Evolutionary conservation across 768 basidiomycete genomes (phyloP).

Genomic region (Ephemerocybe angulata): DNA sequence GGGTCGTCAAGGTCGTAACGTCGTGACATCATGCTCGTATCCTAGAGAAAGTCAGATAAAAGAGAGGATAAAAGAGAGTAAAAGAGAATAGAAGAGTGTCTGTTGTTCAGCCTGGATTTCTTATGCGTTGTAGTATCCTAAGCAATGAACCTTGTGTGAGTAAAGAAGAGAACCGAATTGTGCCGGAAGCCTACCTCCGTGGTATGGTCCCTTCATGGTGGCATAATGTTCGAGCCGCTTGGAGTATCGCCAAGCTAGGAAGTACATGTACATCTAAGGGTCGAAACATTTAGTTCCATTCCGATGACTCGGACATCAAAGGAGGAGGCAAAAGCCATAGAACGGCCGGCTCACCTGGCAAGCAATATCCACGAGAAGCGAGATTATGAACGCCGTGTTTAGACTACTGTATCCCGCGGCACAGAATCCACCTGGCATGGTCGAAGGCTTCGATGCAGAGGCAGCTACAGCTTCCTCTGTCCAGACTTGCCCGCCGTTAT

Average conservation of each 20-base stretch:
- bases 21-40: constrained; percentile 24
- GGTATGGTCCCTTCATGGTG: constrained; percentile 58
- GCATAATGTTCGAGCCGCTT: constrained; percentile 67
- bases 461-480: constrained; percentile 36
- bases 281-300: constrained; percentile 15
- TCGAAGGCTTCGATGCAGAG: constrained; percentile 45
- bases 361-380: constrained; percentile 58
- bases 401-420: constrained; percentile 54
- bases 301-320: constrained; percentile 15
- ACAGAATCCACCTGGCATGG: constrained; percentile 58
- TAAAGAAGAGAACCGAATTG: constrained; percentile 13
- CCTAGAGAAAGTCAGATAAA: constrained; percentile 17
- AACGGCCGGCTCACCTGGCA: constrained; percentile 52
- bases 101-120: constrained; percentile 10
- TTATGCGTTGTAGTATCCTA: constrained; percentile 55
- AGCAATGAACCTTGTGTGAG: constrained; percentile 21
- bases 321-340: constrained; percentile 16
- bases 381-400: constrained; percentile 62
- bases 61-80: constrained; percentile 26
- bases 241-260: constrained; percentile 71
- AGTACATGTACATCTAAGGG: constrained; percentile 68
- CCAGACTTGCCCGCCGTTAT: constrained; percentile 67
- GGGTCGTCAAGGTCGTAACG: constrained; percentile 13
- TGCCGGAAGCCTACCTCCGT: constrained; percentile 44
- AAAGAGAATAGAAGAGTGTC: constrained; percentile 25